Conservation (phyloP, 148 eudicot genomes). For the Selenicereus undatus region DNA sequence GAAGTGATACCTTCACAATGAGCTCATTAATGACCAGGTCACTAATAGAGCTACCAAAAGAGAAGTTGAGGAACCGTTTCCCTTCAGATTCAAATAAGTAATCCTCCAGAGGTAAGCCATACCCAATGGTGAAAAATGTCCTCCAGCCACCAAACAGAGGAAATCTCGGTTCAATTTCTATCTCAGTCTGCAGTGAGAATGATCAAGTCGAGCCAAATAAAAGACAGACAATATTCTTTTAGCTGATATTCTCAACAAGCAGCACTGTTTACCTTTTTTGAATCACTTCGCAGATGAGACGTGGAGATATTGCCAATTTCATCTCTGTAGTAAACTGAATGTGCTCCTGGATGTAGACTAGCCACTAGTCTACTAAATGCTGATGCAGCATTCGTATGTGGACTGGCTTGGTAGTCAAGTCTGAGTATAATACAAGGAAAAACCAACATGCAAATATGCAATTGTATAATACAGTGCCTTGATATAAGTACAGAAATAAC, state of each 20-base stretch:
- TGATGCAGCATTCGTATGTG: conserved; percentile 62
- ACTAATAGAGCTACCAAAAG: conserved; percentile 77
- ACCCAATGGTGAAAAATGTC: conserved; percentile 85
- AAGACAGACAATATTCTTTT: conserved; percentile 4
- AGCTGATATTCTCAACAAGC: neutral
- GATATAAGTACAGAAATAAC: neutral
- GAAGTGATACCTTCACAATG: conserved; percentile 62
- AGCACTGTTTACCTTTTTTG: conserved; percentile 42
- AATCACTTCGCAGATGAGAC: conserved; percentile 65
- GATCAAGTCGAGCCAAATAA: conserved; percentile 18
- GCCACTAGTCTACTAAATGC: conserved; percentile 69
- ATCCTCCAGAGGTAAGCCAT: conserved; percentile 81
- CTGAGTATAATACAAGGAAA: conserved; percentile 34
- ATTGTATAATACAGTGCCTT: neutral
- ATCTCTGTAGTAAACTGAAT: conserved; percentile 93
- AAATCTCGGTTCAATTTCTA: conserved; percentile 90
- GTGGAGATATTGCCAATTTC: conserved; percentile 99
- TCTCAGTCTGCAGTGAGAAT: conserved; percentile 63
- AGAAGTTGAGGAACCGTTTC: conserved; percentile 62
- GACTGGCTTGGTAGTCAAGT: conserved; percentile 75
- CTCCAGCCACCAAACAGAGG: conserved; percentile 98
- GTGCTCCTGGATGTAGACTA: conserved; percentile 75
- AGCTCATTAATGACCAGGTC: conserved; percentile 78
- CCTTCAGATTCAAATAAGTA: conserved; percentile 79
- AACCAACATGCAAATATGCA: neutral